Evolutionary conservation across 1,284 basidiomycete genomes (phyloP).

Genomic region (Pseudomicrostroma phylloplanum): DNA sequence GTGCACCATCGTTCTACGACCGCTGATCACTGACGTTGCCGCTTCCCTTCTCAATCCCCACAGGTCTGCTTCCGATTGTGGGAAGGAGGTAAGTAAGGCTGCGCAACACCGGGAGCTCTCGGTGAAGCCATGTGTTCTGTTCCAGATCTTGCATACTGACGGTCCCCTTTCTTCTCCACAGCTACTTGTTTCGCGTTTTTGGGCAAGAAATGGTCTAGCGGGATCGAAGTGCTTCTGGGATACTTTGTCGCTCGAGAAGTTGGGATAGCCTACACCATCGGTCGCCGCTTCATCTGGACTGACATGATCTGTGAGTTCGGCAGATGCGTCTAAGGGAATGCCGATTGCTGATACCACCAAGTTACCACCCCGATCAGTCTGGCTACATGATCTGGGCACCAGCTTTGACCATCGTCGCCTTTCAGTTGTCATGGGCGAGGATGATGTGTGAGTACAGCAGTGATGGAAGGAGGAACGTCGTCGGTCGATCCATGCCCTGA

Average conservation of each 20-base stretch:
- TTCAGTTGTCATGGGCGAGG: slow-evolving; percentile 16
- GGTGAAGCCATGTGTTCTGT: too few species aligned
- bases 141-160: too few species aligned
- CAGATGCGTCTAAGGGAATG: background rate
- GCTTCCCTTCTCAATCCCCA: too few species aligned
- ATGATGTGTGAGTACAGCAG: slow-evolving; percentile 9
- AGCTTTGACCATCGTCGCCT: slow-evolving; percentile 7
- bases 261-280: slow-evolving; percentile 19
- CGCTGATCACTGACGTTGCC: too few species aligned
- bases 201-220: slow-evolving; percentile 15
- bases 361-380: slow-evolving; percentile 8
- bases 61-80: slow-evolving; percentile 20
- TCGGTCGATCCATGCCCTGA: too few species aligned
- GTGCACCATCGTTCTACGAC: too few species aligned
- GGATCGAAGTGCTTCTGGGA: slow-evolving; percentile 22
- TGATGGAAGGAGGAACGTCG: too few species aligned
- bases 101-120: too few species aligned
- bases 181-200: slow-evolving; percentile 20
- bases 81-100: slow-evolving; percentile 14
- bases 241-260: slow-evolving; percentile 29
- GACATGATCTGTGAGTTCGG: slow-evolving; percentile 11
- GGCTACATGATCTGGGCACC: slow-evolving; percentile 19
- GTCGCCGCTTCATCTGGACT: slow-evolving; percentile 18
- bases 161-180: too few species aligned
- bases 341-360: background rate